Base-by-base conservation (phyloP, 2,329 filamentous ascomycete species). In the Xylaria sp. region DNA sequence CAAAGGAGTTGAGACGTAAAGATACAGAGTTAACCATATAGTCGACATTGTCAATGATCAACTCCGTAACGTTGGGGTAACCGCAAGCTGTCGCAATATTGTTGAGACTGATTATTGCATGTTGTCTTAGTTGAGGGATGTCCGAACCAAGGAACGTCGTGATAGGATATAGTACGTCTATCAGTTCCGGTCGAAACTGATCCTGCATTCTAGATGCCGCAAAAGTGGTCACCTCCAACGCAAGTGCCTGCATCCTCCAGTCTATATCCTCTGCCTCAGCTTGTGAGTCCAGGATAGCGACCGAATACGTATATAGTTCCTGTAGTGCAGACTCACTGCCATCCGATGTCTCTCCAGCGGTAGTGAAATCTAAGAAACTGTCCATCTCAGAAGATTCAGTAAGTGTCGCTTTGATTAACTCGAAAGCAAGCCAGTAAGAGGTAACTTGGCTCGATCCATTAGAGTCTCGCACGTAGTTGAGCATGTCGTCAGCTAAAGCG, bases 1-100 rank as follows among this genome's bases (percentile, higher is more conserved):
- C 92, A 65, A 97, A 91, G 0, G 90, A 91, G 68, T 96, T 97
- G 6, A 99, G 82, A 63, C 92, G 90, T 61, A 97, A 76, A 0
- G 90, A 91, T 13, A 99, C 85, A 0, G 94, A 91, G 70, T 97
- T 97, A 62, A 97, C 88, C 75, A 99, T 89, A 72, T 99, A 99
- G 73, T 99, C 94, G 13, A 91, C 92, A 62, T 99, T 99, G 55
- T 89, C 86, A 34, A 97, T 83, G 46, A 99, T 87, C 65, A 99
- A 78, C 13, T 90, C 85, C 30, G 66, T 88, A 3, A 93, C 88
- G 67, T 81, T 86, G 0, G 71, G 63, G 68, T 97, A 99, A 1
- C 83, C 85, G 68, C 91, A 97, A 0, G 88, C 82, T 2, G 75
- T 70, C 0, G 93, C 88, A n/a, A 97, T 79, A 16, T 86, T 84